Evolutionary conservation across 2,329 filamentous ascomycete genomes (phyloP).

Genomic region (Parasarocladium wereldwijsianum): DNA sequence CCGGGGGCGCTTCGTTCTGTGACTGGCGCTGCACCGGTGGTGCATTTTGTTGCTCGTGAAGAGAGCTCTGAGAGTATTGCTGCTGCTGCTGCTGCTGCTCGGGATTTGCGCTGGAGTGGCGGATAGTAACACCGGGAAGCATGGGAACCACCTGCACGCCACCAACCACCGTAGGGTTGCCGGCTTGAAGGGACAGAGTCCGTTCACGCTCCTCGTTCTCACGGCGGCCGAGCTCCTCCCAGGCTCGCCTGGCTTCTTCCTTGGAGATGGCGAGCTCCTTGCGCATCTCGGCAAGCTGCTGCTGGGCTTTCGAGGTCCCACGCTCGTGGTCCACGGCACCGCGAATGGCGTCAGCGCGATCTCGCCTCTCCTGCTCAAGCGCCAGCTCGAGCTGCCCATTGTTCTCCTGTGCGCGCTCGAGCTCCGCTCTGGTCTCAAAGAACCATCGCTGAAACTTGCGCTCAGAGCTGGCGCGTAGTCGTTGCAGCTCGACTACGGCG

Average conservation of each 20-base stretch:
- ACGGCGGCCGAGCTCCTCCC: slow-evolving; percentile 88
- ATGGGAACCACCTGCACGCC: slow-evolving; percentile 94
- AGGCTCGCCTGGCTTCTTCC: slow-evolving; percentile 85
- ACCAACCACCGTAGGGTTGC: slow-evolving; percentile 76
- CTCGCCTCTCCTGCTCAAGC: slow-evolving; percentile 60
- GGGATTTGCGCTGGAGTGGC: slow-evolving; percentile 30
- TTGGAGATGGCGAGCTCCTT: slow-evolving; percentile 90
- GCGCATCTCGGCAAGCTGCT: slow-evolving; percentile 75
- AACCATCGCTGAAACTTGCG: slow-evolving; percentile 98
- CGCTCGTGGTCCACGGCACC: slow-evolving; percentile 52
- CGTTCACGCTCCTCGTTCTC: slow-evolving; percentile 89
- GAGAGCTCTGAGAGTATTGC: slow-evolving; percentile 15
- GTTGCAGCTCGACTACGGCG: slow-evolving; percentile 89
- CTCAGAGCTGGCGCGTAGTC: slow-evolving; percentile 85
- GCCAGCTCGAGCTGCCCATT: slow-evolving; percentile 66
- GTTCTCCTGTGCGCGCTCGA: slow-evolving; percentile 72
- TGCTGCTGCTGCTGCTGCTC: slow-evolving; percentile 15
- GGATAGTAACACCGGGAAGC: slow-evolving; percentile 53
- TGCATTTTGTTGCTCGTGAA: slow-evolving; percentile 24
- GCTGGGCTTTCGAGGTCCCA: slow-evolving; percentile 62
- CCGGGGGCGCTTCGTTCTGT: slow-evolving; percentile 11
- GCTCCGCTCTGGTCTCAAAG: slow-evolving; percentile 80
- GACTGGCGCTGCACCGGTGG: slow-evolving; percentile 25
- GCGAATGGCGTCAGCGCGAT: slow-evolving; percentile 50
- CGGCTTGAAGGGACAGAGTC: slow-evolving; percentile 71